These are phyloP conservation scores for Orobanche coerulescens DNA, from an alignment of 257 asterid species.

Conservation along the genomic window DNA sequence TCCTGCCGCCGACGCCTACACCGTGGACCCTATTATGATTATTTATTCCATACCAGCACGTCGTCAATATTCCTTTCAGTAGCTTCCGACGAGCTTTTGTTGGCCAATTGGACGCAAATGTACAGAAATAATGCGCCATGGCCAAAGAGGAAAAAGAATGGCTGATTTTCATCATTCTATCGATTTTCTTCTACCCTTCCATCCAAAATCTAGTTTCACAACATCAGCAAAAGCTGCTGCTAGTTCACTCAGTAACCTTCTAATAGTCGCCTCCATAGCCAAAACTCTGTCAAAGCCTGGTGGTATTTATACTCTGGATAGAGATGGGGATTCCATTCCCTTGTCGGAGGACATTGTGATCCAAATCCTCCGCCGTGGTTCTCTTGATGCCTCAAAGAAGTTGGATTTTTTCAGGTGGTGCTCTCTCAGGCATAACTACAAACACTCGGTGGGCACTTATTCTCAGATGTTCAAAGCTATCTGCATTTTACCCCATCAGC, in stretches of 20 bases:
- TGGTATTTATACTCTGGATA: constrained; percentile 48
- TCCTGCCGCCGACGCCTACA: neutral
- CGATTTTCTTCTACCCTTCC: constrained; percentile 14
- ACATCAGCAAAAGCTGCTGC: constrained; percentile 10
- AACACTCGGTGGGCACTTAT: constrained; percentile 57
- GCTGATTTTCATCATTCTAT: constrained; percentile 4
- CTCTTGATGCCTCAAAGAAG: constrained; percentile 46
- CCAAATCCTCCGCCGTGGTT: constrained; percentile 50
- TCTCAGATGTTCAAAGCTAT: constrained; percentile 53
- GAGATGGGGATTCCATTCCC: constrained; percentile 31
- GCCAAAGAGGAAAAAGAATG: constrained; percentile 21
- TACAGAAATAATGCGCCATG: constrained; percentile 34
- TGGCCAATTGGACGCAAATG: neutral
- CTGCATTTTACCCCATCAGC: constrained; percentile 35
- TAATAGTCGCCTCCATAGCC: constrained; percentile 61
- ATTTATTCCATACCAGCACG: neutral
- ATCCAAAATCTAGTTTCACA: constrained; percentile 18
- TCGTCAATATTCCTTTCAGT: neutral
- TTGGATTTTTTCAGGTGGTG: constrained; percentile 75
- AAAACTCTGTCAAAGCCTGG: constrained; percentile 62
- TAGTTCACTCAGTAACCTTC: constrained; percentile 36
- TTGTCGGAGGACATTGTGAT: constrained; percentile 59
- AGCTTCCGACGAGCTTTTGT: no score
- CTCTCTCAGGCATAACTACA: constrained; percentile 50
- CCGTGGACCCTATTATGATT: neutral